phyloP scores from a whole-genome alignment of 2,329 filamentous ascomycete genomes.

The Blastomyces gilchristii region DNA sequence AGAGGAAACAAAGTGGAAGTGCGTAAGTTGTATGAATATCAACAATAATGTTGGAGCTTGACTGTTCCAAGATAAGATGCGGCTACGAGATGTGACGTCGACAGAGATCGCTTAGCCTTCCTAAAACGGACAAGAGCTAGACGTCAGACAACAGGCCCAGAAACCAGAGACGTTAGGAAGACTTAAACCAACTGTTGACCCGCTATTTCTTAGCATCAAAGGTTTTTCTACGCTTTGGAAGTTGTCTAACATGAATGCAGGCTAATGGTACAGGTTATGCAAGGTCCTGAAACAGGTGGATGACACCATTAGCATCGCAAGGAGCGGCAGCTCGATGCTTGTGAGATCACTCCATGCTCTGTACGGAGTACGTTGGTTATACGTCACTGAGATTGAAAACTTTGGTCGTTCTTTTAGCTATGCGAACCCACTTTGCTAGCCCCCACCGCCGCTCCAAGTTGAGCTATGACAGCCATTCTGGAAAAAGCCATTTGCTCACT shows the following conservation, averaged over 20 bases:
- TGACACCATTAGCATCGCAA: not conserved
- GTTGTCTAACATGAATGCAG: not conserved
- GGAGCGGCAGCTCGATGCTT: not conserved
- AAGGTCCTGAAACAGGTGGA: not conserved
- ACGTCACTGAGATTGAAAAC: not conserved
- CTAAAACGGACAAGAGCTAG: not conserved
- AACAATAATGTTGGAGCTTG: not conserved
- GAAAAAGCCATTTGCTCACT: not conserved
- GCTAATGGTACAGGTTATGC: not conserved
- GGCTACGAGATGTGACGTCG: constrained; percentile 7
- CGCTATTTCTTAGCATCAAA: not conserved
- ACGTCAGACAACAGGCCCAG: not conserved
- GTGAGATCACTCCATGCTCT: not conserved
- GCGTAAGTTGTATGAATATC: not conserved
- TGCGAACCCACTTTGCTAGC: not conserved
- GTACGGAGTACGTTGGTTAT: not conserved
- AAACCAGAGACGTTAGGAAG: not conserved
- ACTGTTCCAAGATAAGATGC: not conserved
- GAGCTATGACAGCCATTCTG: too few species aligned
- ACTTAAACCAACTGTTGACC: not conserved
- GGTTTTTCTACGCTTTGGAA: not conserved
- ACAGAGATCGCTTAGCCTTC: constrained; percentile 6
- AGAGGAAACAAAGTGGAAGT: not conserved
- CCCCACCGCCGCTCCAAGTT: not conserved
- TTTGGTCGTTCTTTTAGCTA: not conserved